phyloP scores from a whole-genome alignment of 2,329 filamentous ascomycete genomes.

The Chaetoscypha palmicola region DNA sequence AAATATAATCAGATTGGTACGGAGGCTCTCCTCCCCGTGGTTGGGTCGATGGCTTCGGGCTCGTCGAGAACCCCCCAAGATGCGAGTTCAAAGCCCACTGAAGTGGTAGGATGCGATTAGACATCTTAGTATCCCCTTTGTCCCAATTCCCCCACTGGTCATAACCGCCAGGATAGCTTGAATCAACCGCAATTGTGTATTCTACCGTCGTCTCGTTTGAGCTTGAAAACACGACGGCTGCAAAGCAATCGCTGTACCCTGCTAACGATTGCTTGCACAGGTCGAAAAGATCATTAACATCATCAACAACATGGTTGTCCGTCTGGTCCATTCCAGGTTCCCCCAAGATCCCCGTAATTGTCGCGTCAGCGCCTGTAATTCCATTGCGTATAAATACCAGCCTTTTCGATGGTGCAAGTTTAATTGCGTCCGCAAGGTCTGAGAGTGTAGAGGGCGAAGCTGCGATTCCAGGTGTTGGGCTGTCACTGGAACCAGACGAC shows the following conservation, averaged over 20 bases:
- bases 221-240: constrained; percentile 20
- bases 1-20: background rate
- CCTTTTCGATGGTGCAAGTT: constrained; percentile 8
- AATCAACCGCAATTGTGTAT: constrained; percentile 22
- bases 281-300: constrained; percentile 20
- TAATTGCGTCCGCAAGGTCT: constrained; percentile 18
- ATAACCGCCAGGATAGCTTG: background rate
- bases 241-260: constrained; percentile 23
- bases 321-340: constrained; percentile 14
- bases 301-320: constrained; percentile 9
- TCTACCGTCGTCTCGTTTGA: constrained; percentile 23
- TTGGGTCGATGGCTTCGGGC: constrained; percentile 17
- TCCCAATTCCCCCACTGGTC: constrained; percentile 9
- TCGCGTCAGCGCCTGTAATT: constrained; percentile 13
- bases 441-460: constrained; percentile 14
- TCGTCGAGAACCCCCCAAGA: constrained; percentile 16
- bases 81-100: constrained; percentile 22
- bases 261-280: constrained; percentile 19
- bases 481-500: background rate
- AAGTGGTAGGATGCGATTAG: constrained; percentile 16
- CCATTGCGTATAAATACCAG: constrained; percentile 25
- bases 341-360: constrained; percentile 17
- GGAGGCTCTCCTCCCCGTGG: constrained; percentile 12
- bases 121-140: constrained; percentile 10
- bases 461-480: constrained; percentile 16